These are phyloP conservation scores for Podospora comata DNA, from an alignment of 495 filamentous ascomycete genomes.

Conservation along the genomic window DNA sequence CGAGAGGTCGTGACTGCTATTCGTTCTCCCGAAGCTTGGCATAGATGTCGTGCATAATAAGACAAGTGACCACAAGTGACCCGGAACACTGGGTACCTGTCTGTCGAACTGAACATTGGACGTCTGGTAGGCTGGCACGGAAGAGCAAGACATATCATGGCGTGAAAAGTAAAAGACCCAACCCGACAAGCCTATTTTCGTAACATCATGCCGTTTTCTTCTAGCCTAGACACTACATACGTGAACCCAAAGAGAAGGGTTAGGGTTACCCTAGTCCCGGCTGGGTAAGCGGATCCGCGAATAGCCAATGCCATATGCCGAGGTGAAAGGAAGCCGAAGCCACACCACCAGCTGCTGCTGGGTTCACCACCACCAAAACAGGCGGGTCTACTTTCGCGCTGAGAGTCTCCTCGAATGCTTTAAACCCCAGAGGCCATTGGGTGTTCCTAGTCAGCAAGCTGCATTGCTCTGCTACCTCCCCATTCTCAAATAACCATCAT, in stretches of 20 bases:
- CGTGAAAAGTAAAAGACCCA: too few relatives aligned
- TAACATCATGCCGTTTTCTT: too few relatives aligned
- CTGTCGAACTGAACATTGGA: background rate
- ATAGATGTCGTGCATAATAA: too few relatives aligned
- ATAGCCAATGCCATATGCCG: constrained; percentile 21
- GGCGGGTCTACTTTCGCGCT: constrained; percentile 11
- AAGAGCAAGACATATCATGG: background rate
- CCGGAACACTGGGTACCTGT: too few relatives aligned
- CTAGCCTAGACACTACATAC: too few relatives aligned
- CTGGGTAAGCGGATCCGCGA: constrained; percentile 12
- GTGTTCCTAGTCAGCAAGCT: background rate
- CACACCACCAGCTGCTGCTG: constrained; percentile 4
- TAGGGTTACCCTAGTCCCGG: constrained; percentile 9
- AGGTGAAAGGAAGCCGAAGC: constrained; percentile 26
- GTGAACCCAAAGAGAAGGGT: constrained; percentile 2
- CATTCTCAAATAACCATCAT: background rate
- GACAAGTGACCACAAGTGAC: too few relatives aligned
- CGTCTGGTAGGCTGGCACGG: background rate
- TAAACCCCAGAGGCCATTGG: background rate
- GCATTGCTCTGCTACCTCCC: background rate
- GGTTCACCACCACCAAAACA: background rate
- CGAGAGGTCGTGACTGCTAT: too few relatives aligned
- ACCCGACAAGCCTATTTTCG: too few relatives aligned
- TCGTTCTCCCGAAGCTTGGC: too few relatives aligned
- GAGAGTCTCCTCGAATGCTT: background rate